Evolutionary conservation across 192 early-diverging fungal species (phyloP), one percentile per base, ranked within the genome.

Genomic region (Pilaira anomala): DNA sequence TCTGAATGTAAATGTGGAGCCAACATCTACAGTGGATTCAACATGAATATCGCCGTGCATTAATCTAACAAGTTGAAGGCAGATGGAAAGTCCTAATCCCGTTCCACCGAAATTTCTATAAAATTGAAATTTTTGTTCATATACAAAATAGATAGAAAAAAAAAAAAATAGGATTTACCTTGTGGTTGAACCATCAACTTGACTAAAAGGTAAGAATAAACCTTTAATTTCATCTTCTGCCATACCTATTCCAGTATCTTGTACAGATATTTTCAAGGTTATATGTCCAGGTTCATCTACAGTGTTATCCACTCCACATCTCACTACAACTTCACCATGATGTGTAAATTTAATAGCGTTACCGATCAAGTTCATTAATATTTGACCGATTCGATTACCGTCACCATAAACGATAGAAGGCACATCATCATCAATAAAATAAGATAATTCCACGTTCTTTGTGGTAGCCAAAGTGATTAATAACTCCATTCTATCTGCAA

Each of bases 341-440:
- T 77, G 77, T 1, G 85, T 83, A 65, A 86, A 80, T 65, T 93
- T 92, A 64, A 92, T 75, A 13, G 87, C 83, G 60, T 92, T 92
- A 45, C 85, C 84, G 5, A 87, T 84, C 33, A 92, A 67, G 58
- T 92, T 92, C 57, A 86, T 89, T 53, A 92, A 67, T 29, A 90
- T 78, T 71, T 92, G 90, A 25, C 85, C 78, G 51, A 89, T 70
- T 11, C 88, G 71, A 40, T 85, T 72, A 18, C 83, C 80, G 59
- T 92, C 90, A 28, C 85, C 83, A 28, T 87, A 78, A 1, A 90
- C 51, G 46, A 77, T 67, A 21, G 76, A 71, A 0, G 85, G 80
- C 2, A 90, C 78, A 22, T 71, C 70, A 0, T 76, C 64, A 40
- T 88, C 86, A 45, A 87, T 72, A 24, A 78, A 70, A 28, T 81